A percentile compares a stretch with the other conserved stretches of the same genome.
These are phyloP conservation scores for Clavariopsis aquatica DNA, from an alignment of 495 filamentous ascomycete species.

Conservation along the genomic window DNA sequence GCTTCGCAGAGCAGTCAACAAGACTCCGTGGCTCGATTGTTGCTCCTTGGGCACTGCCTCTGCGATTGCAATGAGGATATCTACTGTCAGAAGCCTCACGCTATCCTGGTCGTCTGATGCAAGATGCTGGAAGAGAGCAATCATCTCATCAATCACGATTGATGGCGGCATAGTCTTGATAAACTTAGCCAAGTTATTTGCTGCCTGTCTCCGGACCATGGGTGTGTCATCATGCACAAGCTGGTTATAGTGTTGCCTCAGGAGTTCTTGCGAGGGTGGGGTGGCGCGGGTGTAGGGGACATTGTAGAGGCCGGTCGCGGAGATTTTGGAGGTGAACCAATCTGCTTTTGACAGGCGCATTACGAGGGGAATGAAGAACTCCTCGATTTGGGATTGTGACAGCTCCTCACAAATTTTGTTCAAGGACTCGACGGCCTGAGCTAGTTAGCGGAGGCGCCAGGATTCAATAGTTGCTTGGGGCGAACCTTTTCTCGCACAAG, in stretches of 20 bases:
- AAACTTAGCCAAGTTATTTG: constrained; percentile 95
- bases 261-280: constrained; percentile 77
- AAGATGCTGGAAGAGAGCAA: constrained; percentile 96
- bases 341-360: constrained; percentile 97
- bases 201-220: constrained; percentile 95
- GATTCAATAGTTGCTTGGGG: constrained; percentile 8
- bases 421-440: constrained; percentile 91
- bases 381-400: constrained; percentile 87
- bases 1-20: constrained; percentile 84
- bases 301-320: constrained; percentile 91
- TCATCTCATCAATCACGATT: constrained; percentile 96
- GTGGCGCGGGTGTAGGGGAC: constrained; percentile 88
- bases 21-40: constrained; percentile 89
- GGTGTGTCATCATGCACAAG: constrained; percentile 98
- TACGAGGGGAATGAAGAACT: constrained; percentile 91
- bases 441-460: not conserved
- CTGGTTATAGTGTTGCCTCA: constrained; percentile 85
- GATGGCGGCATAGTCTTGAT: constrained; percentile 90
- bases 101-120: constrained; percentile 96
- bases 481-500: constrained; percentile 92
- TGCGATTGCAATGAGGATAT: constrained; percentile 93
- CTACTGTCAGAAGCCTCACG: constrained; percentile 91
- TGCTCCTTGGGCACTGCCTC: constrained; percentile 98
- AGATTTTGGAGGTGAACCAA: constrained; percentile 99
- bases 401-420: constrained; percentile 97